These are phyloP conservation scores for Epichloe hybrida DNA, from an alignment of 2,329 filamentous ascomycete species.

Conservation along the genomic window DNA sequence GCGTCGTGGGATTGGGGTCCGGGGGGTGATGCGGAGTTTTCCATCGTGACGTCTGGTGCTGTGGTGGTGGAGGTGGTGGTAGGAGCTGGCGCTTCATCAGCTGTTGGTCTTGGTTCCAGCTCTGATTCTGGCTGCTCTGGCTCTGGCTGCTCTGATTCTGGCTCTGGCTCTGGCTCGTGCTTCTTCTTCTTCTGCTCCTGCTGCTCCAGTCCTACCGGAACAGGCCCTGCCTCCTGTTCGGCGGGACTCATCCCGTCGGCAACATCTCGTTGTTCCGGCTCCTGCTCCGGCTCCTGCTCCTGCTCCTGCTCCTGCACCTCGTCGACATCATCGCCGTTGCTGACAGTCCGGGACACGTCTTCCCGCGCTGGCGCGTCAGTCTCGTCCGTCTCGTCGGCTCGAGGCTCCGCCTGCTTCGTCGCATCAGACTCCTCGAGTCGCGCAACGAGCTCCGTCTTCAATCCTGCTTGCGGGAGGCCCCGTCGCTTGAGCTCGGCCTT, in stretches of 20 bases:
- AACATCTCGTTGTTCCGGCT: not conserved
- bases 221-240: not conserved
- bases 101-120: not conserved
- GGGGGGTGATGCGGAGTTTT: not conserved
- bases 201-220: not conserved
- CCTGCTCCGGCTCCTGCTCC: too few relatives aligned
- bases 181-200: not conserved
- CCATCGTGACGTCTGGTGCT: not conserved
- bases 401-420: not conserved
- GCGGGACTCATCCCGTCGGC: not conserved
- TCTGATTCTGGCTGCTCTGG: not conserved
- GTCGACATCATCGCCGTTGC: not conserved
- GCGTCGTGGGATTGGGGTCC: not conserved
- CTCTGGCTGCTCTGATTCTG: not conserved
- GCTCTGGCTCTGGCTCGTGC: not conserved
- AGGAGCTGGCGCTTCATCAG: not conserved
- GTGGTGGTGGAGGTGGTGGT: not conserved
- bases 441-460: conserved; percentile 59
- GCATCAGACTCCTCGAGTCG: conserved; percentile 33
- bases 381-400: not conserved
- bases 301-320: not conserved
- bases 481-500: conserved; percentile 61
- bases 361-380: not conserved
- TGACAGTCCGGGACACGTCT: not conserved
- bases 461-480: conserved; percentile 53